These are phyloP conservation scores for Paramecium biaurelia DNA, from an alignment of 73 alveolate genomes.

Conservation along the genomic window DNA sequence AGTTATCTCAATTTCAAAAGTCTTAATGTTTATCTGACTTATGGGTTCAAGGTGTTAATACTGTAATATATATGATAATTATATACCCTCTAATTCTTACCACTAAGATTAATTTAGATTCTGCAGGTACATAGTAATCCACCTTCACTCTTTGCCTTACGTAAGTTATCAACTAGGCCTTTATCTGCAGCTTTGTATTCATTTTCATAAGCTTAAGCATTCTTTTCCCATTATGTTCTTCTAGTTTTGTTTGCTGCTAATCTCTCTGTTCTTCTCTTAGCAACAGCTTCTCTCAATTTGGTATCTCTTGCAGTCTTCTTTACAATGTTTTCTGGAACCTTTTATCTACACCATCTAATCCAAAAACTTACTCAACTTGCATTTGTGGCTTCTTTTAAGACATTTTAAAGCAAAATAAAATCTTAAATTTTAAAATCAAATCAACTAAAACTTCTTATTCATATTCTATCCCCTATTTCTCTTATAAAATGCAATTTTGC, in stretches of 20 bases:
- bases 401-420: constrained; percentile 6
- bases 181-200: constrained; percentile 62
- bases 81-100: constrained; percentile 74
- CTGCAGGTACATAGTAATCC: constrained; percentile 69
- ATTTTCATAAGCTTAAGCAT: constrained; percentile 55
- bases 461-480: background rate
- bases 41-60: constrained; percentile 89
- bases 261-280: constrained; percentile 49
- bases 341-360: background rate
- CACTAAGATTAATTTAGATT: constrained; percentile 63
- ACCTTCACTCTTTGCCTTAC: constrained; percentile 63
- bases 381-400: background rate
- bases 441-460: background rate
- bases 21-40: constrained; percentile 81
- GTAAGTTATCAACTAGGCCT: constrained; percentile 51
- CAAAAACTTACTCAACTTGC: constrained; percentile 40
- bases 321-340: constrained; percentile 54
- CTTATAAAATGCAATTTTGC: background rate
- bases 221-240: constrained; percentile 56
- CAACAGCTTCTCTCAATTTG: constrained; percentile 54
- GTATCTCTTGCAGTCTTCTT: constrained; percentile 53
- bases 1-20: constrained; percentile 91
- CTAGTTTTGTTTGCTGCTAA: constrained; percentile 50
- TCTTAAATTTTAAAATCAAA: constrained; percentile 39
- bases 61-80: constrained; percentile 38